Evolutionary conservation across 2,329 filamentous ascomycete species (phyloP).

Genomic region (Fusarium aywerte): DNA sequence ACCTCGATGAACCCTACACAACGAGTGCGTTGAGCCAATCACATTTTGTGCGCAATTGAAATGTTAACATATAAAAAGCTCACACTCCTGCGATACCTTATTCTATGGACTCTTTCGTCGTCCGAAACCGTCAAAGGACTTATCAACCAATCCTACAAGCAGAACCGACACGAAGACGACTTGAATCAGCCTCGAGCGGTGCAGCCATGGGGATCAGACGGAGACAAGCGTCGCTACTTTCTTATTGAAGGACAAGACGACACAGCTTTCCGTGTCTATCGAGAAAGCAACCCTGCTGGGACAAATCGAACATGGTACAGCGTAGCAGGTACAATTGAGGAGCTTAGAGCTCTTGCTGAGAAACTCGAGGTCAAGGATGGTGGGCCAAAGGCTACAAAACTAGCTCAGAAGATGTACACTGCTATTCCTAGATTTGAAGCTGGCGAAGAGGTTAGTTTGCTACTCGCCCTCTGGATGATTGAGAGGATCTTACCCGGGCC

Average conservation of each 20-base stretch:
- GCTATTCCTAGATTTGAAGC: constrained; percentile 92
- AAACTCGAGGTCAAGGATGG: constrained; percentile 82
- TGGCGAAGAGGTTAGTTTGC: constrained; percentile 79
- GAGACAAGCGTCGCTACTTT: constrained; percentile 92
- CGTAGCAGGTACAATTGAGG: constrained; percentile 89
- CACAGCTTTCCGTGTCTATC: constrained; percentile 91
- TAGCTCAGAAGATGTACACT: constrained; percentile 79
- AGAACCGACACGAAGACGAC: constrained; percentile 81
- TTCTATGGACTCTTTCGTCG: constrained; percentile 88
- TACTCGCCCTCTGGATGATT: background rate
- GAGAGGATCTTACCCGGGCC: background rate
- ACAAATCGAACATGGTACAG: constrained; percentile 89
- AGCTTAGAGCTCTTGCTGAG: constrained; percentile 78
- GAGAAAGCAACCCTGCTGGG: constrained; percentile 86
- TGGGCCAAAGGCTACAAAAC: constrained; percentile 80
- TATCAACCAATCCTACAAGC: constrained; percentile 89
- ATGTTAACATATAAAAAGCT: constrained; percentile 65
- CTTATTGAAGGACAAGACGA: constrained; percentile 94
- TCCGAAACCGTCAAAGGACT: constrained; percentile 84
- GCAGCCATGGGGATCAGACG: constrained; percentile 90
- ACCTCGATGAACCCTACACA: constrained; percentile 82
- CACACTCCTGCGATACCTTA: constrained; percentile 81
- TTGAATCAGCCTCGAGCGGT: constrained; percentile 88
- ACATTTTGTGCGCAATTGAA: background rate
- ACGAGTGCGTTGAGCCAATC: constrained; percentile 67